Evolutionary conservation across 768 basidiomycete species (phyloP), one percentile per base, ranked within the genome.

Genomic region (Mycena vitilis): DNA sequence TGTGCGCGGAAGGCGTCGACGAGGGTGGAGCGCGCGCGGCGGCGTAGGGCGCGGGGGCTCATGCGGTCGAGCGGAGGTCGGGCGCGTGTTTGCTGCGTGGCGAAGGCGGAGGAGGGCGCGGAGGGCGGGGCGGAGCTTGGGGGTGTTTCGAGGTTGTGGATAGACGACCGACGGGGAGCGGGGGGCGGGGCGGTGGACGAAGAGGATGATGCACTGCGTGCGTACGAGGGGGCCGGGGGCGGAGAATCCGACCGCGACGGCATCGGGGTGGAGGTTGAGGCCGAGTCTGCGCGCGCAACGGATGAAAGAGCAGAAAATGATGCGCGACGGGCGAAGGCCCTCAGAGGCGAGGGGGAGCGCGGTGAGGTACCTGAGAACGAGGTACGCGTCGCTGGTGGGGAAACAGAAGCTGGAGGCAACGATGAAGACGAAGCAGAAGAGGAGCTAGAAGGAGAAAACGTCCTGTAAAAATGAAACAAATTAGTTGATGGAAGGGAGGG

Each of bases 1-100:
- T 88, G 86, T 25, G 83, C 83, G 40, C 91, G 87, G 74, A 88
- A 93, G 5, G 86, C 82, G 71, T 94, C 91, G 9, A 93, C 83
- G 16, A 93, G 84, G 4, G 84, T 82, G 22, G 91, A 89, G 37
- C 91, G 89, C 6, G 92, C 92, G 52, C 86, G 84, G 42, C 83
- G 81, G 20, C 91, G 87, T 47, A 90, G 83, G 60, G 75, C 75
- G n/a, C 83, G 82, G 22, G 85, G 75, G 23, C 75, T 65, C 49
- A 75, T 30, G 53, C 51, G 42, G 5, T 68, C 58, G 20, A 15
- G 48, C 22, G 20, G 54, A 5, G 45, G 25, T 10, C 52, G 60
- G 13, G 40, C 38, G 63, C 58, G 30, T 57, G 23, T 52, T 59
- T 61, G 66, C 22, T 68, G 66, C 8, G 25, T 18, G 68, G 80